These are phyloP conservation scores for Porphyra umbilicalis DNA, from an alignment of 31 red algal species.

Conservation along the genomic window DNA sequence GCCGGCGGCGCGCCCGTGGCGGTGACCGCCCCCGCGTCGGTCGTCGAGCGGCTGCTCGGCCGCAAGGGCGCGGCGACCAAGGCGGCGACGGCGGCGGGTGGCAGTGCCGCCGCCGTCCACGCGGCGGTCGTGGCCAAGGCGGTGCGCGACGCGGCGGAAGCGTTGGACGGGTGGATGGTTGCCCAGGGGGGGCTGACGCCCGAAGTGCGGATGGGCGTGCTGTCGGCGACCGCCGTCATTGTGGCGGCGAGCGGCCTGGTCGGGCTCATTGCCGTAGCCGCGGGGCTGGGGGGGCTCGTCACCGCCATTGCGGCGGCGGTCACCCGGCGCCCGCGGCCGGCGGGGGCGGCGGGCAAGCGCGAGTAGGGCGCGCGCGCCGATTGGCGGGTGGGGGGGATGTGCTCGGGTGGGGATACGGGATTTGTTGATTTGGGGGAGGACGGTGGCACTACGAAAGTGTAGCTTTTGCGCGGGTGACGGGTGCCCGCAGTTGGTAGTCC, in stretches of 20 bases:
- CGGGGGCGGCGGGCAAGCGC: neutral
- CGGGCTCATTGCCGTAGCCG: neutral
- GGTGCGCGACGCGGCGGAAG: neutral
- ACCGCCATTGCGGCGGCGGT: neutral
- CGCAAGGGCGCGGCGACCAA: neutral
- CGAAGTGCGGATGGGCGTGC: neutral
- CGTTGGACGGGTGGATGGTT: neutral
- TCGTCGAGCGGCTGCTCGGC: neutral
- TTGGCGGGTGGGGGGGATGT: neutral
- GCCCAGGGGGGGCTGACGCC: neutral
- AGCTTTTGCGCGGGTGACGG: too few relatives aligned
- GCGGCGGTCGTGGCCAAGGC: neutral
- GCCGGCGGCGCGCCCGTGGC: neutral
- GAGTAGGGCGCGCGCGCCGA: neutral
- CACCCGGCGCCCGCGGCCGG: neutral
- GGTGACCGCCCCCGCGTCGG: neutral
- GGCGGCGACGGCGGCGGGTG: neutral
- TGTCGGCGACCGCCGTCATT: neutral
- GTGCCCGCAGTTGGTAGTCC: too few relatives aligned
- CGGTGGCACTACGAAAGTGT: too few relatives aligned
- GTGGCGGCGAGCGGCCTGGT: neutral
- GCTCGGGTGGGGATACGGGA: neutral
- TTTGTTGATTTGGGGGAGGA: too few relatives aligned
- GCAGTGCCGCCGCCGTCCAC: neutral
- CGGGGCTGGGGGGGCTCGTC: neutral